Percentiles rank a stretch among this genome's conserved stretches.
Conservation (phyloP, 352 stramenopile species). For the Blastocystis sp. region DNA sequence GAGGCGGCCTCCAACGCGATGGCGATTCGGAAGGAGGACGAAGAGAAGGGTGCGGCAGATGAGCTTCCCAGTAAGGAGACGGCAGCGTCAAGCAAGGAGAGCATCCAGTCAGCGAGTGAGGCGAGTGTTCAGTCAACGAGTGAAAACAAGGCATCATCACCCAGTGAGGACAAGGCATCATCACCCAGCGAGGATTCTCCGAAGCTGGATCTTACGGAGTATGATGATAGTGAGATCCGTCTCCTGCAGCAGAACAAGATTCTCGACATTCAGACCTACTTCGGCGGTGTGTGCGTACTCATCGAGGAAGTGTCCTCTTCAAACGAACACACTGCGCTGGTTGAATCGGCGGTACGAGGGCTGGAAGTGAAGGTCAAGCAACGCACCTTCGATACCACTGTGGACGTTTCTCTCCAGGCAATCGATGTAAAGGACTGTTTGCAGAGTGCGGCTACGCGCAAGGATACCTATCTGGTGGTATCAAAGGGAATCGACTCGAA, state of each 20-base stretch:
- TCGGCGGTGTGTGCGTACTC: constrained; percentile 9
- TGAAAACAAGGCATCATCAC: neutral
- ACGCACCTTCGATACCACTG: constrained; percentile 1
- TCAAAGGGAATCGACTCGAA: neutral
- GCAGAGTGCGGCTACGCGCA: neutral
- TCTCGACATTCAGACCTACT: neutral
- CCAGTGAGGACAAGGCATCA: neutral
- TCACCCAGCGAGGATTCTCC: neutral
- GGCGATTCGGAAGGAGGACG: neutral
- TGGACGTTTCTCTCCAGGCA: neutral
- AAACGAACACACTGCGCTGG: constrained; percentile 20
- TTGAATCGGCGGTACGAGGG: neutral
- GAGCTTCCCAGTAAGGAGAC: neutral
- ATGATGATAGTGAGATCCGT: neutral
- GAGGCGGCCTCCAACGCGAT: neutral
- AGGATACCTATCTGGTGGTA: neutral
- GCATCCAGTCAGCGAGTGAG: neutral
- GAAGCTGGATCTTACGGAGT: neutral
- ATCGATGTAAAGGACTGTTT: constrained; percentile 43
- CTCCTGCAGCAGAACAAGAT: constrained; percentile 16
- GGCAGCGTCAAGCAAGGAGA: no score
- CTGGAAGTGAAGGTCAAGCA: constrained; percentile 1
- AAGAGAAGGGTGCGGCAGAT: neutral
- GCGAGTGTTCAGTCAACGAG: neutral
- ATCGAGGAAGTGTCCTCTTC: constrained; percentile 36